phyloP scores from a whole-genome alignment of 78 protist species.

The Dictyostelium brefeldianum region DNA sequence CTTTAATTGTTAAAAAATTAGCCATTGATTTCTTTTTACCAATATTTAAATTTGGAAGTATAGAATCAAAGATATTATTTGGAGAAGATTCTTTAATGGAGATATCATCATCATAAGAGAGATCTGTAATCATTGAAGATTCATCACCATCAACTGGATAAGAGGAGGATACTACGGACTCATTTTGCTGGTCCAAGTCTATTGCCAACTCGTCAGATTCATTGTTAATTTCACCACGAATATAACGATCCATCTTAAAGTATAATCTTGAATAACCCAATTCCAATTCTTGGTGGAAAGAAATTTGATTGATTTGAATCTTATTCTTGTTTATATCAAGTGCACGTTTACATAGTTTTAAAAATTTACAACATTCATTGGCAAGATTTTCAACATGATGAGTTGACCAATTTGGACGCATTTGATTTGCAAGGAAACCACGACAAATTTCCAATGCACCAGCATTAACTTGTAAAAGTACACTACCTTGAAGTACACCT shows the following conservation, averaged over 20 bases:
- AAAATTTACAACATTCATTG: constrained; percentile 12
- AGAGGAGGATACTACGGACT: not conserved
- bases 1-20: constrained; percentile 37
- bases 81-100: not conserved
- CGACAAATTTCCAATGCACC: constrained; percentile 73
- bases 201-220: constrained; percentile 31
- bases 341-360: constrained; percentile 39
- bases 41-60: not conserved
- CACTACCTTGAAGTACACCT: constrained; percentile 74
- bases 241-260: constrained; percentile 57
- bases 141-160: constrained; percentile 31
- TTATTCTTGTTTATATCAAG: constrained; percentile 4
- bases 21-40: constrained; percentile 3
- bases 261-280: constrained; percentile 24
- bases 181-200: not conserved
- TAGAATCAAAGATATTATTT: not conserved
- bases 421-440: constrained; percentile 39
- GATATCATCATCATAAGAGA: constrained; percentile 42
- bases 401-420: constrained; percentile 31
- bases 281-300: constrained; percentile 70
- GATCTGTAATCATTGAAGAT: constrained; percentile 40
- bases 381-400: constrained; percentile 13
- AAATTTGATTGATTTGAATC: constrained; percentile 30
- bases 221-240: constrained; percentile 54
- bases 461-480: constrained; percentile 60